Evolutionary conservation across 2,329 filamentous ascomycete species (phyloP).

Genomic region (Chaetoscypha palmicola): DNA sequence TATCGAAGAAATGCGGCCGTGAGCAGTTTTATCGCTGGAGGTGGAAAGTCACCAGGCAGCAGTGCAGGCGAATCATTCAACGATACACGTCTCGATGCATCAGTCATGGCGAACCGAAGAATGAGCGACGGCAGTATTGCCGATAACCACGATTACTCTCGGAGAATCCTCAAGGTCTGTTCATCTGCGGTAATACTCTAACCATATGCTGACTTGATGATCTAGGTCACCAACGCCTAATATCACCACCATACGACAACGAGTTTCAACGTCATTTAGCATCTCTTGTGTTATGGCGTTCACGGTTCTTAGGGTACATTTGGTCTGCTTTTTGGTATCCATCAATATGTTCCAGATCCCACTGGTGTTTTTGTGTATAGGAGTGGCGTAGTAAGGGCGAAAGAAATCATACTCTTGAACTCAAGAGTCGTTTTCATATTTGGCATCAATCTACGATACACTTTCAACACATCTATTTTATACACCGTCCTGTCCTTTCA

Average conservation of each 20-base stretch:
- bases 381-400: constrained; percentile 27
- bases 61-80: constrained; percentile 54
- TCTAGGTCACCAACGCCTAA: constrained; percentile 54
- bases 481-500: constrained; percentile 31
- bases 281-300: constrained; percentile 28
- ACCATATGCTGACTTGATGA: constrained; percentile 6
- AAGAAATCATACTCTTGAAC: constrained; percentile 22
- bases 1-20: constrained; percentile 75
- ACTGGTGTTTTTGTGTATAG: constrained; percentile 30
- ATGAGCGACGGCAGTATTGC: constrained; percentile 94
- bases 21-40: constrained; percentile 64
- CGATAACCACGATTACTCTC: constrained; percentile 93
- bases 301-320: constrained; percentile 19
- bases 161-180: constrained; percentile 85
- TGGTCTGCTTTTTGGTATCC: constrained; percentile 23
- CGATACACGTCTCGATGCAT: constrained; percentile 80
- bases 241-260: constrained; percentile 33
- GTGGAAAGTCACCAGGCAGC: constrained; percentile 54
- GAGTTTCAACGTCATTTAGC: constrained; percentile 30
- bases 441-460: constrained; percentile 22
- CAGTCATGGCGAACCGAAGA: constrained; percentile 71
- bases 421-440: constrained; percentile 15
- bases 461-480: constrained; percentile 14
- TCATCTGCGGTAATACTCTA: not conserved
- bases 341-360: constrained; percentile 18